phyloP scores from a whole-genome alignment of 2,329 filamentous ascomycete species.

The Fulvia fulva region DNA sequence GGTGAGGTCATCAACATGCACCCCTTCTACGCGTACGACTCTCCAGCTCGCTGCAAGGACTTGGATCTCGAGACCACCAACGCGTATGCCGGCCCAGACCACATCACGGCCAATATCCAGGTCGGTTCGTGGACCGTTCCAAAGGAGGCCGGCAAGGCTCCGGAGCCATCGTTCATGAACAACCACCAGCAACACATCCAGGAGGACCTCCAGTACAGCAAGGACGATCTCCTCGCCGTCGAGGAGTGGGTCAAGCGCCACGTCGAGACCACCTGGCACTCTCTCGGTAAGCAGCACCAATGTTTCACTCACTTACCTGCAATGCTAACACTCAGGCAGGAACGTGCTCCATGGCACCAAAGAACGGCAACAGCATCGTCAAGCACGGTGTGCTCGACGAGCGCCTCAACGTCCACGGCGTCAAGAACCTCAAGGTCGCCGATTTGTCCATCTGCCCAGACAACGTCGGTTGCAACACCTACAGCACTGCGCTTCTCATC shows the following conservation, averaged over 20 bases:
- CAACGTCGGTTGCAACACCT: constrained; percentile 64
- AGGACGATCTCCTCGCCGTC: constrained; percentile 59
- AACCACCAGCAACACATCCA: constrained; percentile 59
- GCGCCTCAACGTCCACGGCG: constrained; percentile 72
- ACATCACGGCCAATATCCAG: constrained; percentile 66
- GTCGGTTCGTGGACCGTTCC: constrained; percentile 48
- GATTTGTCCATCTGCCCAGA: constrained; percentile 74
- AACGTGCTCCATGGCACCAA: constrained; percentile 74
- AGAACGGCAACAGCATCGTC: constrained; percentile 72
- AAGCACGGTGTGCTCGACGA: constrained; percentile 76
- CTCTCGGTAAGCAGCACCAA: constrained; percentile 34
- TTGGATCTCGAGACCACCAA: constrained; percentile 74
- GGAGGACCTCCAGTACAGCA: constrained; percentile 63
- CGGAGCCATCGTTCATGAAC: constrained; percentile 54
- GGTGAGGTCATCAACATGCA: constrained; percentile 56
- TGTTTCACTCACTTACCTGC: not conserved
- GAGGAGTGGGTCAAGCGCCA: constrained; percentile 64
- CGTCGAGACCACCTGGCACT: constrained; percentile 73
- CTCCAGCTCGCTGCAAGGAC: constrained; percentile 65
- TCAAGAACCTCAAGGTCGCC: constrained; percentile 72
- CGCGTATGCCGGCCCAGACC: constrained; percentile 67
- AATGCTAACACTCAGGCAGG: constrained; percentile 30
- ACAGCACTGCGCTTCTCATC: constrained; percentile 68
- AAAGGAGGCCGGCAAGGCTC: constrained; percentile 48
- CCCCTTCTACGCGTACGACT: constrained; percentile 69